Evolutionary conservation across 2,329 filamentous ascomycete genomes (phyloP), one percentile per base, ranked within the genome.

Genomic region (Talaromyces marneffei): DNA sequence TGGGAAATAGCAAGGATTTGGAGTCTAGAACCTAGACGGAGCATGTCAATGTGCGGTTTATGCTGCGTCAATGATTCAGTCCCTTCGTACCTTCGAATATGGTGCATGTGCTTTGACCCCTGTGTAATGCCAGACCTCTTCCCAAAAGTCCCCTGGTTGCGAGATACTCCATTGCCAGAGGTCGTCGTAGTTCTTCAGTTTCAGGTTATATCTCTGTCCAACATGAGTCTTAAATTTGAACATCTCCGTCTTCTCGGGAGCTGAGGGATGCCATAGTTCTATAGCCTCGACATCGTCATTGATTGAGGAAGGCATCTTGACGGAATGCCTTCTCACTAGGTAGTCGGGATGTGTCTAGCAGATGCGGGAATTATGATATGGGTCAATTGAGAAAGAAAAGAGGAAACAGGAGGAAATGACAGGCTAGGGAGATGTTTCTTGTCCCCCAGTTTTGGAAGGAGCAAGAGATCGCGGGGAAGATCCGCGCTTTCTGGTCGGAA

Each of bases 111-210:
- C 85, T 65, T 81, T 86, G 66, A 97, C 83, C 46, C 89, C 89
- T 2, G 89, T 89, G 74, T 89, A 92, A 44, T 89, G 80, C 92
- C 92, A 97, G 9, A 91, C 83, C 60, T 92, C 87, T 55, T 83
- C 86, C 93, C 93, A 97, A 74, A 97, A 96, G 1, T 82, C 78
- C 25, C 86, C 82, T 7, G 91, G 82, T 67, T 93, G 81, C 7
- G 88, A 83, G 65, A 94, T 83, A 66, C 91, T 96, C 93, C 93
- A 97, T 71, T 83, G 78, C 77, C 93, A 89, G 8, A 97, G 82
- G n/a, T 85, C 85, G 20, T 86, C 77, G 70, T 96, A 96, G 64
- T 81, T 85, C 18, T 80, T 72, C 52, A 94, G 79, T 23, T 79
- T 72, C 60, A 91, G 74, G 10, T 78, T 75, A 70, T 92, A 84